Conservation (phyloP, 768 basidiomycete species). For the Leucosporidium creatinivorum region DNA sequence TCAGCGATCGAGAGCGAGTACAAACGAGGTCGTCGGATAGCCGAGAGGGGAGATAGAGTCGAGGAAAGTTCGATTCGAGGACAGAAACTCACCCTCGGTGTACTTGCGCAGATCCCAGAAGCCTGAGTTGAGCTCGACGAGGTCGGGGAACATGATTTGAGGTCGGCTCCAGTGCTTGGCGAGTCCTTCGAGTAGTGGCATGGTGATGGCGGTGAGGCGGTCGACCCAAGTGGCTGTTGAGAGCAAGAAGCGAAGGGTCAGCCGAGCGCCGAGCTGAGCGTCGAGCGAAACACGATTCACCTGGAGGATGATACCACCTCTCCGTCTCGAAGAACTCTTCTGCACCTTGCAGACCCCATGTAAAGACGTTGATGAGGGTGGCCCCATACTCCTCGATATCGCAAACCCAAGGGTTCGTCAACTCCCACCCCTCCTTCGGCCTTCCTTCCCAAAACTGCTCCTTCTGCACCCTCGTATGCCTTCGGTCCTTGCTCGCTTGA, state of each 20-base stretch:
- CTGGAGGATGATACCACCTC: constrained; percentile 31
- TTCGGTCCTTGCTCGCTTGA: neutral
- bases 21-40: too few species aligned
- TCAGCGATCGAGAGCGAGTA: too few species aligned
- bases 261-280: neutral
- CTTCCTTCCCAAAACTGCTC: constrained; percentile 20
- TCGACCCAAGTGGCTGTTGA: constrained; percentile 25
- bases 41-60: too few species aligned
- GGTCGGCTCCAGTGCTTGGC: constrained; percentile 26
- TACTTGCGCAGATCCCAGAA: constrained; percentile 32
- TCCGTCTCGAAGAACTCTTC: constrained; percentile 30
- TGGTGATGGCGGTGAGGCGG: constrained; percentile 21
- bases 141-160: constrained; percentile 26
- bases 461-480: neutral
- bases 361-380: constrained; percentile 30
- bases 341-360: constrained; percentile 26
- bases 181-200: constrained; percentile 18
- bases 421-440: constrained; percentile 26
- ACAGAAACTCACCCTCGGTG: constrained; percentile 24
- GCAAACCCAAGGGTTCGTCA: constrained; percentile 33
- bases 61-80: too few species aligned
- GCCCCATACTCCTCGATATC: constrained; percentile 26
- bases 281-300: neutral
- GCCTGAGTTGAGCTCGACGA: constrained; percentile 32
- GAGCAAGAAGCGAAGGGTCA: neutral